These are phyloP conservation scores for Misopates orontium DNA, from an alignment of 257 asterid species.

Conservation along the genomic window DNA sequence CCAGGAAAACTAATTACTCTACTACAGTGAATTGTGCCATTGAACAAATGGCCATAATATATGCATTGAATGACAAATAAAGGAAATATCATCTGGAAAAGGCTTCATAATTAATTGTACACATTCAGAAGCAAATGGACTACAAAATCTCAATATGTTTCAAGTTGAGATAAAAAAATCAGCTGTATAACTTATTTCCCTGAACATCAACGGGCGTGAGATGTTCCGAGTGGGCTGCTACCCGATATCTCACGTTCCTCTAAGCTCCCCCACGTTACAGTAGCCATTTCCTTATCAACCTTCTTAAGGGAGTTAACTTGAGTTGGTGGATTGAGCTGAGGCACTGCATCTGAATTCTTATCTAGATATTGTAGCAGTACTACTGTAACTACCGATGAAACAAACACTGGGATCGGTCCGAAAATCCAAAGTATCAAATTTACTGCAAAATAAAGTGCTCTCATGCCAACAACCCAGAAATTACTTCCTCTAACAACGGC, in stretches of 20 bases:
- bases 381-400: slow-evolving; percentile 37
- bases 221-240: no score
- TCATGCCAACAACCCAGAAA: slow-evolving; percentile 51
- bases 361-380: slow-evolving; percentile 36
- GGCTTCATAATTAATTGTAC: no score
- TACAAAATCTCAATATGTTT: no score
- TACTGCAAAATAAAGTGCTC: slow-evolving; percentile 53
- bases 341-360: slow-evolving; percentile 35
- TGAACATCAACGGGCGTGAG: no score
- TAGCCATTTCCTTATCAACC: slow-evolving; percentile 26
- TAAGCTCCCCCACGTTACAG: slow-evolving; percentile 1
- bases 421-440: slow-evolving; percentile 55
- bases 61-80: no score
- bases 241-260: background rate
- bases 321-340: slow-evolving; percentile 24
- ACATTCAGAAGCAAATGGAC: no score
- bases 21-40: no score
- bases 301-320: slow-evolving; percentile 18
- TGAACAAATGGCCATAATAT: no score
- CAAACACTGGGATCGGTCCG: slow-evolving; percentile 56
- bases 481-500: slow-evolving; percentile 46
- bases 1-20: no score
- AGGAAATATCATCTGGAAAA: no score
- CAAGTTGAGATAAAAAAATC: no score
- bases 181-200: no score